Conservation (phyloP, 495 filamentous ascomycete species). For the Acidiella bohemica region DNA sequence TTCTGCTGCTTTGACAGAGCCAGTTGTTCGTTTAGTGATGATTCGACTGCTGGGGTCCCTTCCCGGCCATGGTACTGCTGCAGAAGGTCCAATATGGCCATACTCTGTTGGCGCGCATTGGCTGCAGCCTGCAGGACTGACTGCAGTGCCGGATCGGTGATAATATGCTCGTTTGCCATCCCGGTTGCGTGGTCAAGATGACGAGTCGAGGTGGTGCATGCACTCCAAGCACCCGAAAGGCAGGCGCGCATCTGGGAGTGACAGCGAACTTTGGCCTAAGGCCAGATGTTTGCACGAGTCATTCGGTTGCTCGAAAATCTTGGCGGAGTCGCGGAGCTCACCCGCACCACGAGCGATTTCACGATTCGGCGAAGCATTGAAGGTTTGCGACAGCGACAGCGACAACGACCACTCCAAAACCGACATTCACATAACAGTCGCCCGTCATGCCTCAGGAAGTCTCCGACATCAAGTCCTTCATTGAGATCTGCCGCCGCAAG, state of each 20-base stretch:
- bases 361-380: background rate
- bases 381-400: constrained; percentile 1
- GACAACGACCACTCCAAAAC: background rate
- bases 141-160: constrained; percentile 55
- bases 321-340: background rate
- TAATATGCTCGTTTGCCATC: constrained; percentile 45
- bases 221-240: too few relatives aligned
- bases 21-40: constrained; percentile 39
- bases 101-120: constrained; percentile 57
- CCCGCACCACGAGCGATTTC: constrained; percentile 7
- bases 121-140: constrained; percentile 59
- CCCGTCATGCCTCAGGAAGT: constrained; percentile 90
- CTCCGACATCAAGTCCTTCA: constrained; percentile 99
- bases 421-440: constrained; percentile 7
- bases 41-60: constrained; percentile 23
- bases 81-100: constrained; percentile 51
- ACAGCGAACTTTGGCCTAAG: too few relatives aligned
- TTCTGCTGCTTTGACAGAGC: constrained; percentile 68
- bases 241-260: too few relatives aligned
- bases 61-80: constrained; percentile 32
- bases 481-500: constrained; percentile 98
- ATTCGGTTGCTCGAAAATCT: background rate
- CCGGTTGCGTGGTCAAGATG: background rate
- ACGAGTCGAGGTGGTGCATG: background rate
- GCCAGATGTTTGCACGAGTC: too few relatives aligned